Base-by-base conservation (phyloP, 805 yeast genomes). In the Cyberlindnera maclurae region DNA sequence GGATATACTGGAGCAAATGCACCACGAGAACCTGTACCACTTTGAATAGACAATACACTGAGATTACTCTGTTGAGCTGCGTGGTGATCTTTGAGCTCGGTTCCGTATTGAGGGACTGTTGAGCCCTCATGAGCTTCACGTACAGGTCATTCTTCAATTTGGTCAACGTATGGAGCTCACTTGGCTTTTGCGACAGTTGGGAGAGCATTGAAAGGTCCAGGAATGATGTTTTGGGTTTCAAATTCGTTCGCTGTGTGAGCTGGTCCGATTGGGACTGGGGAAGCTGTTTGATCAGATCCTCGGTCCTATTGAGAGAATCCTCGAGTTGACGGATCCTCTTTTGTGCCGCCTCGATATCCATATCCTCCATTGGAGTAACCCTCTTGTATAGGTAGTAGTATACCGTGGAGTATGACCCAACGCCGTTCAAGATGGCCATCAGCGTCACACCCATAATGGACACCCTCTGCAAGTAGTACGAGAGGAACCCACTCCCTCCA, bases 21-120 rank as follows among this genome's bases (percentile, higher is more conserved):
- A 52, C 43, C 1, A 50, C 24, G 16, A 56, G 51, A 2, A 65
- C 65, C 33, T 59, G 59, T 3, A 50, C 29, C 4, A 65, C 43
- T 47, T 63, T 66, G 39, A 64, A 61, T 6, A 57, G 20, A 51
- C 70, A 66, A 33, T 64, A 66, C 6, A 62, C 34, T 5, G 64
- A 44, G 33, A 66, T 52, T 4, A 38, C 11, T 26, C 36, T 33
- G 20, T 33, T 33, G 9, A 33, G 8, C 10, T 24, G 15, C 11
- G 24, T 15, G 3, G 22, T 15, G 29, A 33, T 13, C 12, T 15
- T 26, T 15, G 29, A 26, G 8, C 22, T 13, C 7, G 30, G 12
- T 7, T 10, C 33, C 8, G 24, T 11, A 27, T 20, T 22, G 15
- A 40, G 18, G 4, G 41, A 31, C n/a, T 41, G 36, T 18, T 50